phyloP scores from a whole-genome alignment of 805 yeast genomes.

The Candida xyloterini region DNA sequence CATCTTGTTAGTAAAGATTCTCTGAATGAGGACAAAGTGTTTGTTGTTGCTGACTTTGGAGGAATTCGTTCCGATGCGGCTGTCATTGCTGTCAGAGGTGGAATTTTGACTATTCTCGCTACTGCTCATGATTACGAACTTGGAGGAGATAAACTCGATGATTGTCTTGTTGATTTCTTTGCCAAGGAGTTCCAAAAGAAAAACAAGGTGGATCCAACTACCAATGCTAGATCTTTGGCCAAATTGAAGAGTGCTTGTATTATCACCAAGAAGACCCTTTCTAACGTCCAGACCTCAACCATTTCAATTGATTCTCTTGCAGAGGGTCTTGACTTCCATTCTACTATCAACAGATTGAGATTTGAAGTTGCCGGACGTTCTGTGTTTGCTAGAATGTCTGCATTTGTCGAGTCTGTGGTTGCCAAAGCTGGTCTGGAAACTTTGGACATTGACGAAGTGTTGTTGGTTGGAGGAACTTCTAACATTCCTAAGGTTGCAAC shows the following conservation, averaged over 20 bases:
- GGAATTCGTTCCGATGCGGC: slow-evolving; percentile 96
- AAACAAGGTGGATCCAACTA: slow-evolving; percentile 73
- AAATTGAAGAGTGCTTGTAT: slow-evolving; percentile 82
- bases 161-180: slow-evolving; percentile 72
- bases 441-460: slow-evolving; percentile 84
- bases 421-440: slow-evolving; percentile 80
- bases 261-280: slow-evolving; percentile 83
- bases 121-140: slow-evolving; percentile 77
- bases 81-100: slow-evolving; percentile 89
- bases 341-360: slow-evolving; percentile 90
- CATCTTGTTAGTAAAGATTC: slow-evolving; percentile 56
- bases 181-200: slow-evolving; percentile 95
- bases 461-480: slow-evolving; percentile 91
- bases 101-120: slow-evolving; percentile 83
- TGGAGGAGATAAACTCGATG: slow-evolving; percentile 88
- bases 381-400: slow-evolving; percentile 70
- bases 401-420: slow-evolving; percentile 71
- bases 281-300: slow-evolving; percentile 83
- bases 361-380: slow-evolving; percentile 83
- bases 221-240: slow-evolving; percentile 79
- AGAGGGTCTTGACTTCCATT: slow-evolving; percentile 90
- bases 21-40: slow-evolving; percentile 62
- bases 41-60: slow-evolving; percentile 95
- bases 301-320: slow-evolving; percentile 94
- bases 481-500: slow-evolving; percentile 87